These are phyloP conservation scores for Ophiobolus disseminans DNA, from an alignment of 2,329 filamentous ascomycete genomes.

Conservation along the genomic window DNA sequence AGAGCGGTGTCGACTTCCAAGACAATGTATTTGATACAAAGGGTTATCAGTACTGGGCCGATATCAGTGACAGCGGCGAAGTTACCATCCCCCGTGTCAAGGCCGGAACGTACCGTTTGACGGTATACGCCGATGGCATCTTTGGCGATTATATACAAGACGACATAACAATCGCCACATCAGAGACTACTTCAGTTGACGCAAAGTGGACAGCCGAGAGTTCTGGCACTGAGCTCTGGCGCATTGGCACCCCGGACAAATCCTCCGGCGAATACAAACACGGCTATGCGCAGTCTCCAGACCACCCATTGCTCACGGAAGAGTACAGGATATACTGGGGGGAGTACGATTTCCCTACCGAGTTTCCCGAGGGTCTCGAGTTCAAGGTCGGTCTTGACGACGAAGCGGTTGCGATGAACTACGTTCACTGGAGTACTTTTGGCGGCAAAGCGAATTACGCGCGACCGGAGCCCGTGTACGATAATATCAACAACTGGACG, in stretches of 20 bases:
- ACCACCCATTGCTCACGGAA: conserved; percentile 60
- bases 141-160: conserved; percentile 67
- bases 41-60: conserved; percentile 67
- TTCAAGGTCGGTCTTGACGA: conserved; percentile 64
- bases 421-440: conserved; percentile 70
- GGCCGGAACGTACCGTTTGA: conserved; percentile 66
- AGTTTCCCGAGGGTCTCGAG: conserved; percentile 65
- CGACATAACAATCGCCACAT: conserved; percentile 54
- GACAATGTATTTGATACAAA: conserved; percentile 63
- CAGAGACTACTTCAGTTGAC: conserved; percentile 41
- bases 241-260: conserved; percentile 68
- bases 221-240: conserved; percentile 65
- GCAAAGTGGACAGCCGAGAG: conserved; percentile 62
- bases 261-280: conserved; percentile 66
- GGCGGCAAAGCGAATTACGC: conserved; percentile 61
- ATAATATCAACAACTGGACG: conserved; percentile 41
- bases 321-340: conserved; percentile 68
- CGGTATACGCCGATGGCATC: conserved; percentile 66
- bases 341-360: conserved; percentile 63
- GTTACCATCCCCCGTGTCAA: conserved; percentile 63
- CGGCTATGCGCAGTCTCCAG: conserved; percentile 59
- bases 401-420: conserved; percentile 62
- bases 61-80: conserved; percentile 54
- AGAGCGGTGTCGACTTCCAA: conserved; percentile 62
- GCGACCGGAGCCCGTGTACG: conserved; percentile 52